A percentile compares a stretch with the other conserved stretches of the same genome.
Conservation (phyloP, 2,329 filamentous ascomycete species). For the Geoglossum cookeanum region DNA sequence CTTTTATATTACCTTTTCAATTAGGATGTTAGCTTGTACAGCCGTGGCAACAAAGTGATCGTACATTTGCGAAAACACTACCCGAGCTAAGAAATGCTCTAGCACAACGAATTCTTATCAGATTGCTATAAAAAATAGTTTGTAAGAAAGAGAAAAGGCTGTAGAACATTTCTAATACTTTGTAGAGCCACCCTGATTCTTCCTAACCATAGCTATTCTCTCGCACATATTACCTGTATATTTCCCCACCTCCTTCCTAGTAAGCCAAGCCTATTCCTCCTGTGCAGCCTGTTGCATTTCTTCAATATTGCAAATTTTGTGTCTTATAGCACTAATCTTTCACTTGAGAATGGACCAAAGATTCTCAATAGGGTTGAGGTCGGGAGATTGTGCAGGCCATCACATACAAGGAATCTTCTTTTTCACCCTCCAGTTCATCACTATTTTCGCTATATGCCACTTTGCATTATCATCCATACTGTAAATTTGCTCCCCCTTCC, state of each 20-base stretch:
- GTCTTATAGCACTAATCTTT: neutral
- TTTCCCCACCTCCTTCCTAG: neutral
- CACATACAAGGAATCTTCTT: neutral
- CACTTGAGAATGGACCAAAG: conserved; percentile 3
- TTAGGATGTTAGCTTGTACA: too few relatives aligned
- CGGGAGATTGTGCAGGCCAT: conserved; percentile 3
- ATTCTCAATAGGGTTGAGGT: conserved; percentile 4
- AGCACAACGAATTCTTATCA: neutral
- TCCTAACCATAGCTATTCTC: neutral
- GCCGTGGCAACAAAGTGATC: neutral
- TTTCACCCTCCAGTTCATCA: neutral
- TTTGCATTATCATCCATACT: neutral
- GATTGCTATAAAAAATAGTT: neutral
- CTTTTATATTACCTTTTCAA: too few relatives aligned
- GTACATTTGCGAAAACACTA: neutral
- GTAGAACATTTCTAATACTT: neutral
- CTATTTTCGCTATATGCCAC: neutral
- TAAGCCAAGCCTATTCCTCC: neutral
- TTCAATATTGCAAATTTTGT: neutral
- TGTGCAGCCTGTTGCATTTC: neutral
- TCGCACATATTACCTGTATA: neutral
- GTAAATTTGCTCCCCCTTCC: neutral
- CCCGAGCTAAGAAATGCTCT: neutral
- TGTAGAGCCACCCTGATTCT: neutral
- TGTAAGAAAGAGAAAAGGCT: neutral